Evolutionary conservation across 306 rosid genomes (phyloP), one percentile per base, ranked within the genome.

Genomic region (Ziziphus jujuba): DNA sequence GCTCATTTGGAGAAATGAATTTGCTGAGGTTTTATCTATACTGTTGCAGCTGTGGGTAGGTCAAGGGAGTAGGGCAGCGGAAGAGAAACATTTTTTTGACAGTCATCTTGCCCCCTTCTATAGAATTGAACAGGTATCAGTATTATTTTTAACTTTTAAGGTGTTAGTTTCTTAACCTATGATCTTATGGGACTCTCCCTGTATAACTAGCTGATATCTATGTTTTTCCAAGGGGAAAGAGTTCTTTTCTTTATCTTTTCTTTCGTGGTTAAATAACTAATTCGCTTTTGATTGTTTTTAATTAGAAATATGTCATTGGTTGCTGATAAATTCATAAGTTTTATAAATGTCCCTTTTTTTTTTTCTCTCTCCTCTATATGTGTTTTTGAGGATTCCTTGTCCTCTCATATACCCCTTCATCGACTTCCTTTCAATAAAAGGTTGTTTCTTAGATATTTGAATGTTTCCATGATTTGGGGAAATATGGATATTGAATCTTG

Each of bases 31-130:
- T 73, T 72, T 61, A 73, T 63, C 44, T 73, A 56, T 57, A 25
- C 23, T 31, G 49, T 80, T 84, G 84, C 87, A 92, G 98, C 78
- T 92, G 73, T 92, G 98, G 98, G 96, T 87, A 25, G 98, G 98
- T 76, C 97, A 60, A 72, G 97, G 84, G 71, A 92, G 98, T 80
- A 87, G 68, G 83, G 98, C 96, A 50, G 98, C 98, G 0, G 87
- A 85, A 75, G 98, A 92, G 86, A 92, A 92, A 73, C 84, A 76
- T 2, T 92, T 84, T 70, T 92, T 92, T 54, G 98, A 90, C 72
- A 90, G 72, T 57, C 96, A 90, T 68, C 97, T 92, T 54, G 97
- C 98, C 24, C 98, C 98, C 59, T 92, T 92, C 78, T 92, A 92
- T 80, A 79, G 98, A 82, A 92, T 92, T 75, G 97, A 92, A 79